Conservation (phyloP, 257 asterid genomes). For the Jaltomata sinuosa region DNA sequence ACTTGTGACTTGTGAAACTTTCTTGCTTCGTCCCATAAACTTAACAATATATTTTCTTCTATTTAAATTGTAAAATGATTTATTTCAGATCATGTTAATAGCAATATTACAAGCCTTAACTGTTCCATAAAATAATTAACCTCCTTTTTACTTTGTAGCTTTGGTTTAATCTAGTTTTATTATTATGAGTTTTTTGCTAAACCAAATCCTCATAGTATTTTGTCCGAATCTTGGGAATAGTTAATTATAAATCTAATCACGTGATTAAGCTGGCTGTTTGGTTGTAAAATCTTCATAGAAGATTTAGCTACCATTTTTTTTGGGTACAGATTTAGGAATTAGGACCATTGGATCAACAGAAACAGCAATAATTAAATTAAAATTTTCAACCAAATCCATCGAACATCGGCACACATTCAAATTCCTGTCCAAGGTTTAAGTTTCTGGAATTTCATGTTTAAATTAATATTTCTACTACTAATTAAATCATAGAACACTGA, state of each 20-base stretch:
- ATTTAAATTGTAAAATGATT: too few relatives aligned
- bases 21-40: too few relatives aligned
- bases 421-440: not conserved
- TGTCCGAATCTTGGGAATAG: not conserved
- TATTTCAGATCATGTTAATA: too few relatives aligned
- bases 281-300: not conserved
- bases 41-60: too few relatives aligned
- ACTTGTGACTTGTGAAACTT: too few relatives aligned
- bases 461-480: not conserved
- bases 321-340: not conserved
- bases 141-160: not conserved
- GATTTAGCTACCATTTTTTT: not conserved
- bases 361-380: not conserved
- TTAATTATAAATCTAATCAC: not conserved
- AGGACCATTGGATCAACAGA: slow-evolving; percentile 1
- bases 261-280: not conserved
- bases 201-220: not conserved
- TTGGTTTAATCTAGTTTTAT: not conserved
- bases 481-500: not conserved
- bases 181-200: not conserved
- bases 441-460: not conserved
- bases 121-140: too few relatives aligned
- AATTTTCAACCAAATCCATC: not conserved
- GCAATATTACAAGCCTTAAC: too few relatives aligned
- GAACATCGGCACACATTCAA: not conserved